Conservation (phyloP, 2,329 filamentous ascomycete species). For the Aspergillus novofumigatus region DNA sequence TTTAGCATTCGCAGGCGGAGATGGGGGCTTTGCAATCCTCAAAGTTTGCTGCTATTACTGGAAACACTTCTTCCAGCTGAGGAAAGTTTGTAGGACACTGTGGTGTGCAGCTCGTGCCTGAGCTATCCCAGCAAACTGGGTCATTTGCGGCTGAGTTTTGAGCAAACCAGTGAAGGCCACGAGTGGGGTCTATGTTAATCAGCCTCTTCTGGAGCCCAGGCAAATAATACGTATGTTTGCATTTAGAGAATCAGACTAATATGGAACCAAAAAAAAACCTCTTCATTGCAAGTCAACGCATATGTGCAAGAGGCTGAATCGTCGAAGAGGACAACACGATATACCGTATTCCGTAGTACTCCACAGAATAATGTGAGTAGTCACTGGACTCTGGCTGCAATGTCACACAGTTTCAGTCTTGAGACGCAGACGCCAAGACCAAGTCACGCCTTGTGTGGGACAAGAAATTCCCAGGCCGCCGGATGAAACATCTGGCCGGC, state of each 20-base stretch:
- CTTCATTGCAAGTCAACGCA: not conserved
- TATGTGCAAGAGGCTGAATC: not conserved
- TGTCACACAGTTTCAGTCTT: constrained; percentile 9
- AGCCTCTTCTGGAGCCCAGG: not conserved
- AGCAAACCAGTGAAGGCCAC: not conserved
- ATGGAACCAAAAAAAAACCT: not conserved
- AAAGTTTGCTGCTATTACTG: not conserved
- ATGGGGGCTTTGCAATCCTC: not conserved
- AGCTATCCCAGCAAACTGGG: not conserved
- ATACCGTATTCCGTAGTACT: too few relatives aligned
- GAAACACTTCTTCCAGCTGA: not conserved
- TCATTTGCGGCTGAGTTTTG: not conserved
- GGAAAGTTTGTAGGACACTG: not conserved
- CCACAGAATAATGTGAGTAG: too few relatives aligned
- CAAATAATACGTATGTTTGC: not conserved
- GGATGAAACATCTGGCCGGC: constrained; percentile 12
- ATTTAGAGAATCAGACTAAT: not conserved
- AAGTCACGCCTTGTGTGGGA: not conserved
- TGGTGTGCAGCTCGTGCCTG: not conserved
- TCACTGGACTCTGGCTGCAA: not conserved
- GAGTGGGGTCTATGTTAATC: not conserved
- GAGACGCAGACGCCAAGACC: not conserved
- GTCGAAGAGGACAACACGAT: too few relatives aligned
- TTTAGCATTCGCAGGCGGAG: not conserved
- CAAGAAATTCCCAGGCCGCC: constrained; percentile 6